Evolutionary conservation across 1,284 basidiomycete species (phyloP), one percentile per base, ranked within the genome.

Genomic region (Cerrena zonata): DNA sequence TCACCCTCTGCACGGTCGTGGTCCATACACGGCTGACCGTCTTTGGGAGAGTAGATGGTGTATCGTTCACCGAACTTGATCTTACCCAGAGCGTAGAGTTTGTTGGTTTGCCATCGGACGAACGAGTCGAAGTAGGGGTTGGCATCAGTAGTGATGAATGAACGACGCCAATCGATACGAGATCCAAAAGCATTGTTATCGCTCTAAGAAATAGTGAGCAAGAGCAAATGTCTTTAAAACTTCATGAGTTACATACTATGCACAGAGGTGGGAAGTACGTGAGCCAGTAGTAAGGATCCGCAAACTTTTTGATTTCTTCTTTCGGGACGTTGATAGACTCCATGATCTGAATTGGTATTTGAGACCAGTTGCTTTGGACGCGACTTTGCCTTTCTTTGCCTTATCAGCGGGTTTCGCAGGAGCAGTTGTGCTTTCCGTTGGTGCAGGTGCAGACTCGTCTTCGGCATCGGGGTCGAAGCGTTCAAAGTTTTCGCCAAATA

Each of bases 261-360:
- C 93, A 94, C 63, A 99, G 96, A 25, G 95, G 95, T 50, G 95
- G 96, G 79, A 98, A 99, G 73, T 93, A 93, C 37, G 80, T 78
- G 61, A 96, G 75, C 96, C 96, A 99, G 70, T 95, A 77, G 57
- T 83, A 73, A 37, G 96, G 88, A 64, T 99, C 93, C 19, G 94
- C 91, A 61, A 99, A 99, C 67, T 91, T 87, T 68, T 95, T 94
- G 72, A 98, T 94, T 64, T 99, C 94, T 19, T 77, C 69, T 46
- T 87, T 81, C 22, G 93, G 90, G 11, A 99, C 87, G 47, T 88
- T 88, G 59, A 94, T 90, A 45, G 91, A 89, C 68, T 95, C 88
- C 85, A 99, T 89, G 68, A 99, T 99, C 76, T 99, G 95, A 98
- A 99, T 69, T 99, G 96, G 73, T 98, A 99, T 51, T 86, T 89